Conservation (phyloP, 1,284 basidiomycete genomes). For the Cutaneotrichosporon sp. region DNA sequence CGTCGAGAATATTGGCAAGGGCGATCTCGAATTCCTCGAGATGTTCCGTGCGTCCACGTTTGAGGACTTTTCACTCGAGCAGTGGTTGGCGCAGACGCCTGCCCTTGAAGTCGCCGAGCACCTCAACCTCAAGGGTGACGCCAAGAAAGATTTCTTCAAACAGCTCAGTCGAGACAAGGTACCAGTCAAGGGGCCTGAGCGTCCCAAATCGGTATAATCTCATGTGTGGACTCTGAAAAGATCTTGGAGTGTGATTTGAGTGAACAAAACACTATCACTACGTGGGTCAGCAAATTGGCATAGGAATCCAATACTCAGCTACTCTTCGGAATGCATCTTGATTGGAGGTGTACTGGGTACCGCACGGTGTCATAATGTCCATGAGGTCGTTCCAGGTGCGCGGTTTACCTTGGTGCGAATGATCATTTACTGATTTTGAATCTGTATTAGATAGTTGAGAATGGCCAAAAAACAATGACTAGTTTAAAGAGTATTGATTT, state of each 20-base stretch:
- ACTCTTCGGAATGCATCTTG: no score
- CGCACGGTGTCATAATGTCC: no score
- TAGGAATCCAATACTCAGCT: no score
- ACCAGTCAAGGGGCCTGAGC: conserved; percentile 24
- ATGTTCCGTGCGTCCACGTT: conserved; percentile 62
- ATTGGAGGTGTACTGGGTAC: no score
- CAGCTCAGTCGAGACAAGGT: conserved; percentile 28
- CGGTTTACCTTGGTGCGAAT: no score
- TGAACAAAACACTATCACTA: not conserved
- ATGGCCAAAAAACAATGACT: no score
- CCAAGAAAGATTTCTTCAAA: conserved; percentile 25
- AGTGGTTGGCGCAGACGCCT: conserved; percentile 67
- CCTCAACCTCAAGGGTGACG: conserved; percentile 26
- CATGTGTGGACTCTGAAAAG: not conserved
- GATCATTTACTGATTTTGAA: no score
- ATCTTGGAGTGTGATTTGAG: not conserved
- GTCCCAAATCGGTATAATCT: conserved; percentile 18
- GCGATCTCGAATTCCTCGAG: conserved; percentile 63
- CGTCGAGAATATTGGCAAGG: conserved; percentile 68
- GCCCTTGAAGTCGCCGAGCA: conserved; percentile 60
- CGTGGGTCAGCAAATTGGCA: no score
- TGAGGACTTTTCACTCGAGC: conserved; percentile 63
- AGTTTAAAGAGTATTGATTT: no score
- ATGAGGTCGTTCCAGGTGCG: no score
- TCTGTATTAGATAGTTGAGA: no score